Conservation (phyloP, 371 early-diverging fungal species). For the Nematocida minor region DNA sequence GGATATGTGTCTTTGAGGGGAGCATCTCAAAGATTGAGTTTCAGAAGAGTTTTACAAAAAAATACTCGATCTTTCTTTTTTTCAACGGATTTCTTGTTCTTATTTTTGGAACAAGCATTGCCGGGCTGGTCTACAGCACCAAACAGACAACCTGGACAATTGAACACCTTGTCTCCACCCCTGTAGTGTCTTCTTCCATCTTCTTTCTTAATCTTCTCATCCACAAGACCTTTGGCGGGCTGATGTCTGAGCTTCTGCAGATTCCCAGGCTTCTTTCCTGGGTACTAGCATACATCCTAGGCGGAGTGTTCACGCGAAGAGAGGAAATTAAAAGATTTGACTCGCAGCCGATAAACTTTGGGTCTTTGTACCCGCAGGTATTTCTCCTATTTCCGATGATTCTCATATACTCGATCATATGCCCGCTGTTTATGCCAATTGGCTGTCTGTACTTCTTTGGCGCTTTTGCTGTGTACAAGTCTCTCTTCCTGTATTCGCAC, state of each 20-base stretch:
- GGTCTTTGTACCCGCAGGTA: conserved; percentile 60
- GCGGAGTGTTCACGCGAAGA: conserved; percentile 42
- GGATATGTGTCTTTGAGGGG: conserved; percentile 58
- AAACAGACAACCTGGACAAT: conserved; percentile 17
- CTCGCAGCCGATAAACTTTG: conserved; percentile 62
- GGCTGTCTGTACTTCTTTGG: conserved; percentile 59
- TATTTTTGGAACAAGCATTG: conserved; percentile 58
- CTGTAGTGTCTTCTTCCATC: conserved; percentile 51
- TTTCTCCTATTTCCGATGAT: conserved; percentile 64
- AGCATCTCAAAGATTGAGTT: conserved; percentile 52
- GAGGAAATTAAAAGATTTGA: conserved; percentile 44
- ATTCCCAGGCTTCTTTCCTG: conserved; percentile 52
- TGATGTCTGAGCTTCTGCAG: conserved; percentile 58
- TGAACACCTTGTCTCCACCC: conserved; percentile 28
- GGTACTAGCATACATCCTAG: conserved; percentile 34
- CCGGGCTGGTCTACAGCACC: conserved; percentile 29
- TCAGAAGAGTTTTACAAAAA: conserved; percentile 60
- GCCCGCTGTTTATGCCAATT: conserved; percentile 61
- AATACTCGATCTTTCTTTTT: conserved; percentile 63
- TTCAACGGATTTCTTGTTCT: conserved; percentile 64
- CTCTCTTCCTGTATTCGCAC: conserved; percentile 63
- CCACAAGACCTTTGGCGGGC: conserved; percentile 60
- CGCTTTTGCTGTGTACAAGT: conserved; percentile 61
- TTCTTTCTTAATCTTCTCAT: conserved; percentile 65
- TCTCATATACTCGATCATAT: conserved; percentile 59